Base-by-base conservation (phyloP, 495 filamentous ascomycete species). In the Penicillium mononematosum region DNA sequence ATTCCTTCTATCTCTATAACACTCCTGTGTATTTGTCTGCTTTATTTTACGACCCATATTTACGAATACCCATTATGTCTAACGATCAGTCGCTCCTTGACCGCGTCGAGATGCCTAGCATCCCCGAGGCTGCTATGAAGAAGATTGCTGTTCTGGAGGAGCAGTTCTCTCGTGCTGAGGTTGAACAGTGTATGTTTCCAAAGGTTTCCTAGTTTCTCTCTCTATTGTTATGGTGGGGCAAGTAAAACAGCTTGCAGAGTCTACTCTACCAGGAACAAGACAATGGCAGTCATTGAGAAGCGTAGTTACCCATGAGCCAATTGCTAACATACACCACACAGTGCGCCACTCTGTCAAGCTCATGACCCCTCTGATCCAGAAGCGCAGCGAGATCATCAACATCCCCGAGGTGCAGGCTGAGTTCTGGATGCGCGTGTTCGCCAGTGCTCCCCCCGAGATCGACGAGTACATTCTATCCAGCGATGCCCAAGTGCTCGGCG, bases 371-470 rank as follows among this genome's bases (percentile, higher is more conserved):
- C 79, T 93, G 56, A 95, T 88, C 75, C 73, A 81, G 53, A 86
- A 86, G 74, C 88, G 92, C 67, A 76, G 80, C n/a, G 76, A 81
- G 64, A 69, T 88, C 54, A 79, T 89, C 55, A 70, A 80, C 53
- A 73, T 83, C 62, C 91, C 96, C 65, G 64, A 69, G 12, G 60
- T 78, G 5, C 53, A 71, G 61, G 77, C 78, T 31, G 83, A 89
- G 76, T 97, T 96, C 84, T 97, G 92, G 92, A 76, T 88, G 29
- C 78, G 93, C 57, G 90, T 96, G 42, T 76, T 96, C 65, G 87
- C 93, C 68, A 87, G 91, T 72, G 85, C 90, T 5, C 90, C 92
- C 2, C 78, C 78, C 27, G 88, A 95, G 50, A 83, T 96, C 59
- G 92, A 96, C 71, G 86, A 90, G 68, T 88, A 83, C 74, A 89